These are phyloP conservation scores for Podila horticola DNA, from an alignment of 192 early-diverging fungal species.

Conservation along the genomic window DNA sequence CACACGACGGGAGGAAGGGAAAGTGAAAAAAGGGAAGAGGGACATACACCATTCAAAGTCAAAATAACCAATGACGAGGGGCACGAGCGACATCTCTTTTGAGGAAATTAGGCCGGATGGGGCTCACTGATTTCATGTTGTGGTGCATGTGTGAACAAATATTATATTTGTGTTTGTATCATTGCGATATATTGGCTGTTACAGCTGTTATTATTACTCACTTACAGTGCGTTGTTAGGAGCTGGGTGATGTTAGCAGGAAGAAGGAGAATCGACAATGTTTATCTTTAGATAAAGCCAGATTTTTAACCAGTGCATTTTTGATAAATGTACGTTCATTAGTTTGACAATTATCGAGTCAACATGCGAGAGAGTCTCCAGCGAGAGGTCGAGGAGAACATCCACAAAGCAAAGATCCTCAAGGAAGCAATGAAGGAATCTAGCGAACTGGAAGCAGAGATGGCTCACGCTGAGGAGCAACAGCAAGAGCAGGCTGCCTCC, in stretches of 20 bases:
- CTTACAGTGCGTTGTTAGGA: neutral
- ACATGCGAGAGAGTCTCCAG: conserved; percentile 51
- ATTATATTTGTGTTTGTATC: neutral
- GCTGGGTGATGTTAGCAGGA: neutral
- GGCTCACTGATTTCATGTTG: neutral
- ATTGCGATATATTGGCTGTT: too few relatives aligned
- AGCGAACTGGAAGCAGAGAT: conserved; percentile 45
- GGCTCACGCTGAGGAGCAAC: conserved; percentile 26
- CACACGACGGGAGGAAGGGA: neutral
- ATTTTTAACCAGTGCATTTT: too few relatives aligned
- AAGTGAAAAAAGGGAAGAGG: neutral
- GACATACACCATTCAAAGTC: neutral
- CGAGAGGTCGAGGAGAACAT: conserved; percentile 49
- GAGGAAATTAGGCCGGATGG: neutral
- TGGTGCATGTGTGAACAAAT: neutral
- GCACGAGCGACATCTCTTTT: neutral
- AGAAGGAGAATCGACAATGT: neutral
- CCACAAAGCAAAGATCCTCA: conserved; percentile 46
- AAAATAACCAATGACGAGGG: neutral
- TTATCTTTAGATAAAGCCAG: neutral
- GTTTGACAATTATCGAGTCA: conserved; percentile 50
- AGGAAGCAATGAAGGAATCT: conserved; percentile 51
- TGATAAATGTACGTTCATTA: neutral
- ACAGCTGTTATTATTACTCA: neutral
- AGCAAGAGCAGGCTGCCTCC: conserved; percentile 11